These are phyloP conservation scores for Vigna hirtella DNA, from an alignment of 306 rosid species.

Conservation along the genomic window DNA sequence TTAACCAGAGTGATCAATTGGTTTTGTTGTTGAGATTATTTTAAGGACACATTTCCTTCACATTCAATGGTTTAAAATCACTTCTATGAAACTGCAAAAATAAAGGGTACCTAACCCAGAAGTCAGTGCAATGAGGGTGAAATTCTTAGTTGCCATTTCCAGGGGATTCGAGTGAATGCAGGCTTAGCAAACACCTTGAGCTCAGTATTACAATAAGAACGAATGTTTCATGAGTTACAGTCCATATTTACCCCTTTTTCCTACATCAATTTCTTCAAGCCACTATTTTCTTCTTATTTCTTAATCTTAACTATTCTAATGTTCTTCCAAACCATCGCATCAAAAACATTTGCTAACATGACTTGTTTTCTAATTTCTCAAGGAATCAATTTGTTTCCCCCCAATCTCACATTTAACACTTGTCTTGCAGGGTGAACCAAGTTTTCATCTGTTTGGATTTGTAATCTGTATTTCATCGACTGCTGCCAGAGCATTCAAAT, in stretches of 20 bases:
- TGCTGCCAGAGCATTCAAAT: constrained; percentile 59
- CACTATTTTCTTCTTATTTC: not conserved
- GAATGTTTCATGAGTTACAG: not conserved
- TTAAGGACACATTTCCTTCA: not conserved
- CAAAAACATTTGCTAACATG: constrained; percentile 18
- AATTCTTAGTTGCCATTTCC: not conserved
- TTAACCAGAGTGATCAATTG: not conserved
- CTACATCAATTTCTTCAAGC: not conserved
- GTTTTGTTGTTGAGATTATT: not conserved
- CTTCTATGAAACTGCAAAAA: not conserved
- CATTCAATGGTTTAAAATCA: not conserved
- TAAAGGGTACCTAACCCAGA: not conserved
- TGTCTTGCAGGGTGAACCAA: constrained; percentile 55
- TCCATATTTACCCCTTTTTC: not conserved
- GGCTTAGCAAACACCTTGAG: not conserved
- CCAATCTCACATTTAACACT: constrained; percentile 11
- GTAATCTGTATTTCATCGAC: constrained; percentile 52
- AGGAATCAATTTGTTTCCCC: constrained; percentile 7
- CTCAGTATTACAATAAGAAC: not conserved
- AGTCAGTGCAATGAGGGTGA: constrained; percentile 1
- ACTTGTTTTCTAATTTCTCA: not conserved
- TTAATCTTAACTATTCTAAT: not conserved
- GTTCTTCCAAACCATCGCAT: not conserved
- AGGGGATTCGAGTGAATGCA: not conserved
- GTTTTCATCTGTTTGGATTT: constrained; percentile 58